Base-by-base conservation (phyloP, 805 yeast species). In the Tetrapisispora arboricola region DNA sequence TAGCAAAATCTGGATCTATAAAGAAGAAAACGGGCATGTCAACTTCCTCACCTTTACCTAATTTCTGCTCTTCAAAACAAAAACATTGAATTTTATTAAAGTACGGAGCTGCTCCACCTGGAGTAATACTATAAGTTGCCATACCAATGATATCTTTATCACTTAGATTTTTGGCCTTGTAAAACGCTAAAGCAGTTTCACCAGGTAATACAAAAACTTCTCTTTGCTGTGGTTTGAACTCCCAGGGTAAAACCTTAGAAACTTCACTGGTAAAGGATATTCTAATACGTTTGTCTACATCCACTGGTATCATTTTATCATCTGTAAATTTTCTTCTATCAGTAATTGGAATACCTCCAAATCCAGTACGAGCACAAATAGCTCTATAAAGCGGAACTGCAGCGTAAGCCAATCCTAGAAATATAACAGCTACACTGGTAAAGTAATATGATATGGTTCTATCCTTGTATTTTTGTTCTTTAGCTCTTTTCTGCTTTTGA, bases 21-120 rank as follows among this genome's bases (percentile, higher is more conserved):
- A 88, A 88, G 73, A 88, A 92, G 66, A 92, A 92, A 8, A 92
- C 85, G 0, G 98, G 98, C 98, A 92, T 92, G 58, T 92, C 98
- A 15, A 92, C 94, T 58, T 92, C 96, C 64, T 92, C 98, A 8
- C 96, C 96, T 2, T 96, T 95, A 41, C 78, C 73, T 48, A 92
- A 68, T 61, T 84, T 75, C 63, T 92, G 98, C 60, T 92, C 98
- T 66, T 92, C 98, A 57, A 92, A 92, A 58, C 98, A 92, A 66
- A 92, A 92, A 63, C 98, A 92, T 62, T 92, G 98, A 55, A 92
- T 92, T 64, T 92, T 92, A 67, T 86, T 86, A 68, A 92, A 92
- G 63, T 90, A 92, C 5, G 86, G 95, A 0, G 97, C 95, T 6
- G 92, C 95, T 53, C 85, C 90, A 50, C 92, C 96, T 0, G 98